A percentile compares a stretch with the other conserved stretches of the same genome.
Conservation (phyloP, 1,139 yeast species). For the Yamadazyma mexicana region DNA sequence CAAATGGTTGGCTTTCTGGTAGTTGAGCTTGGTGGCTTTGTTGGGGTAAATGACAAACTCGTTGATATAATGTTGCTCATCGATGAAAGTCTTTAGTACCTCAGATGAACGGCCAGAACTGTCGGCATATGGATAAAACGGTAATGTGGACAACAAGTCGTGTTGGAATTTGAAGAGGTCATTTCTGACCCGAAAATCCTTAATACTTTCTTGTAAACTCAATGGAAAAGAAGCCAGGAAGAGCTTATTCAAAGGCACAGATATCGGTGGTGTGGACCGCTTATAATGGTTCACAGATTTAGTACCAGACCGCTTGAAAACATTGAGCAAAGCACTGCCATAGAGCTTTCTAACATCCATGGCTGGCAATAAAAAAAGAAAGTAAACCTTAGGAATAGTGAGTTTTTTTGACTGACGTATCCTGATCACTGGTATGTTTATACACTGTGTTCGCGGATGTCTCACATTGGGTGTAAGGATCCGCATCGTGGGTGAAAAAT, state of each 20-base stretch:
- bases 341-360: conserved; percentile 12
- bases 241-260: conserved; percentile 55
- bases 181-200: conserved; percentile 46
- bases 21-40: conserved; percentile 26
- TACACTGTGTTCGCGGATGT: not conserved
- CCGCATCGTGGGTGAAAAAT: not conserved
- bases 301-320: conserved; percentile 3
- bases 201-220: conserved; percentile 47
- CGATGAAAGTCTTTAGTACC: conserved; percentile 39
- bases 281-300: conserved; percentile 1
- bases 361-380: too few species aligned
- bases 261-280: conserved; percentile 59
- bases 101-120: conserved; percentile 29
- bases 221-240: conserved; percentile 60
- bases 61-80: conserved; percentile 49
- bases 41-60: conserved; percentile 62
- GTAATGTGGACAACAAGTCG: conserved; percentile 45
- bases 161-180: conserved; percentile 51
- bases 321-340: conserved; percentile 4
- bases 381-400: too few species aligned
- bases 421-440: not conserved
- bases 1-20: conserved; percentile 46
- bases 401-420: too few species aligned
- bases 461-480: not conserved
- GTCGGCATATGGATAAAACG: conserved; percentile 40